phyloP scores from a whole-genome alignment of 2,329 filamentous ascomycete genomes.

The Fusarium nodosum region DNA sequence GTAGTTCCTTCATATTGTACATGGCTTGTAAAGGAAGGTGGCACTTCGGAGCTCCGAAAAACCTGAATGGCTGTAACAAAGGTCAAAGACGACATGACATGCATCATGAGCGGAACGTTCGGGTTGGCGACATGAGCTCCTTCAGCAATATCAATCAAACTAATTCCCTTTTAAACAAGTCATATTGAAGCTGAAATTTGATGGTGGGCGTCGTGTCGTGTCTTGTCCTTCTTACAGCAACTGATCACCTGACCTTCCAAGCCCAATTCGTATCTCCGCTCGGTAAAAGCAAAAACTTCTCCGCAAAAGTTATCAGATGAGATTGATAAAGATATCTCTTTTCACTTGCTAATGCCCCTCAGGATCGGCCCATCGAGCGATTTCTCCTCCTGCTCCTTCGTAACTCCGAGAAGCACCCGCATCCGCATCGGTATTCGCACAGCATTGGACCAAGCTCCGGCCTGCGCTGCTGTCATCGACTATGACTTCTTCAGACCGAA shows the following conservation, averaged over 20 bases:
- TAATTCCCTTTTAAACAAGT: background rate
- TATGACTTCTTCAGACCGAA: conserved; percentile 54
- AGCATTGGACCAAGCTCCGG: conserved; percentile 35
- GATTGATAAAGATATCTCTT: conserved; percentile 58
- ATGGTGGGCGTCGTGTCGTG: background rate
- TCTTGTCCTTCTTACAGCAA: conserved; percentile 2
- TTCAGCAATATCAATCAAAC: background rate
- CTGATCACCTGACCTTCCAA: conserved; percentile 21
- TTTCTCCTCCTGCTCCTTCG: conserved; percentile 49
- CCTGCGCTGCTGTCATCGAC: conserved; percentile 21
- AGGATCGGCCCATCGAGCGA: conserved; percentile 32
- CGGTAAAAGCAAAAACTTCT: conserved; percentile 51
- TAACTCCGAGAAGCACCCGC: conserved; percentile 53
- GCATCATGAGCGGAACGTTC: background rate
- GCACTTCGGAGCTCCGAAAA: conserved; percentile 9
- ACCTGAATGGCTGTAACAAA: background rate
- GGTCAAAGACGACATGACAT: background rate
- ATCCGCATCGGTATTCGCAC: conserved; percentile 41
- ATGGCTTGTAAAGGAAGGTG: background rate
- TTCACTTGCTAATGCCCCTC: conserved; percentile 50
- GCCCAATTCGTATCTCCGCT: conserved; percentile 53
- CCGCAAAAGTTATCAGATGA: conserved; percentile 55
- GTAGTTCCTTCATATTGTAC: background rate
- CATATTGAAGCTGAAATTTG: background rate
- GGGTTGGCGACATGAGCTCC: background rate